phyloP scores from a whole-genome alignment of 2,329 filamentous ascomycete genomes.

The Karstenula rhodostoma region DNA sequence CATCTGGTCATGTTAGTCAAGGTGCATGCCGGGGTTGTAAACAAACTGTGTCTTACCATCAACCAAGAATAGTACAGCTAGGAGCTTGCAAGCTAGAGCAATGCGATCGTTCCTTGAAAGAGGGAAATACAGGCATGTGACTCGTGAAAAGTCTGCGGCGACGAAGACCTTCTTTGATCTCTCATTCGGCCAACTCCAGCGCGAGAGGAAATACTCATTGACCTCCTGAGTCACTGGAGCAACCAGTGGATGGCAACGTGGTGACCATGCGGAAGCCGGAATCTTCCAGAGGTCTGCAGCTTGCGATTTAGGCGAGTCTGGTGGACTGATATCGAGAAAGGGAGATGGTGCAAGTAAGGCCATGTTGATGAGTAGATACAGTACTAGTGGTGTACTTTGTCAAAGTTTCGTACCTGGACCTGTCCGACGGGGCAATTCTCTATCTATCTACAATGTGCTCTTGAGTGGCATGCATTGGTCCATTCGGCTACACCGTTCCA shows the following conservation, averaged over 20 bases:
- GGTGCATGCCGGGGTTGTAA: not conserved
- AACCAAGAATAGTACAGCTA: conserved; percentile 54
- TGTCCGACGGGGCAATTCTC: too few relatives aligned
- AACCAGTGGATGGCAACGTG: not conserved
- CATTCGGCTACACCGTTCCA: too few relatives aligned
- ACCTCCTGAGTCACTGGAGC: not conserved
- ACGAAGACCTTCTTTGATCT: not conserved
- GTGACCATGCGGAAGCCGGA: too few relatives aligned
- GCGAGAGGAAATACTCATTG: not conserved
- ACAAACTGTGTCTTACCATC: conserved; percentile 37
- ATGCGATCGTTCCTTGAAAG: not conserved
- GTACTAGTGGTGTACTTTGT: too few relatives aligned
- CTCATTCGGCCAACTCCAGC: not conserved
- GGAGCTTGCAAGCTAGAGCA: conserved; percentile 38
- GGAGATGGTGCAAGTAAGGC: too few relatives aligned
- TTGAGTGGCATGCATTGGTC: too few relatives aligned
- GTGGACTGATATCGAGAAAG: too few relatives aligned
- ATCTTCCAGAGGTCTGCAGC: too few relatives aligned
- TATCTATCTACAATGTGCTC: too few relatives aligned
- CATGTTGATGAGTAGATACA: too few relatives aligned
- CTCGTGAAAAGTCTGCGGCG: not conserved
- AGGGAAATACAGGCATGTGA: not conserved
- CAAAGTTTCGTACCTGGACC: too few relatives aligned
- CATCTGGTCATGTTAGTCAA: conserved; percentile 38
- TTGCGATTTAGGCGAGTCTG: too few relatives aligned